Base-by-base conservation (phyloP, 1,284 basidiomycete genomes). In the Wolfiporia cocos region DNA sequence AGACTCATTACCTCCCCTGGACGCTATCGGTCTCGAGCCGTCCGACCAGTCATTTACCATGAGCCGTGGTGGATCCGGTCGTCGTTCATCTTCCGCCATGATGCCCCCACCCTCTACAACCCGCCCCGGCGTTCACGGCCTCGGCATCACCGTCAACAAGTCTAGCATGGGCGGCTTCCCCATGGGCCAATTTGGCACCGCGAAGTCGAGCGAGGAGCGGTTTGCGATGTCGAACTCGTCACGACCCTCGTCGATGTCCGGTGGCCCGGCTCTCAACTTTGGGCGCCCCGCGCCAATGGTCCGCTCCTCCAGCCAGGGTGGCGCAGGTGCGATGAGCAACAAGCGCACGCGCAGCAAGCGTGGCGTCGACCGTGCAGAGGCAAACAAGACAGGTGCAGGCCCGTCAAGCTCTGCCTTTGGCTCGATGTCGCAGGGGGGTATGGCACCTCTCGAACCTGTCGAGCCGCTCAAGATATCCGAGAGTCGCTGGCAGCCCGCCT, bases 21-120 rank as follows among this genome's bases (percentile, higher is more conserved):
- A 95, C 54, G 85, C 86, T 22, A 87, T 99, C 55, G 95, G 95
- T 41, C 80, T 97, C 33, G 92, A 93, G 57, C 81, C 87, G 3
- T 73, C 72, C 10, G 81, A 83, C 44, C 78, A 78, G 51, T 52
- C 64, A 2, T 68, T 72, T 46, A 53, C 63, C 7, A 76, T 86
- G 63, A 65, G 68, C 35, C 81, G 83, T 39, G 73, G 75, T 48
- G 73, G 78, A 22, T 85, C 81, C 35, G 76, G 76, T 36, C 74
- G 81, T 20, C 71, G 75, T 48, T 69, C 74, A 5, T 64, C 67
- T 18, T 54, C 68, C 4, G 65, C 74, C 10, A 55, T 64, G 4
- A 67, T 71, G 65, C 56, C 65, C 2, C 57, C 66, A 5, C 62
- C 59, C 4, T 40, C 56, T 10, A 50, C 67, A 30, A 53, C 57